phyloP scores from a whole-genome alignment of 371 early-diverging fungal species.

The Smittium culicis region DNA sequence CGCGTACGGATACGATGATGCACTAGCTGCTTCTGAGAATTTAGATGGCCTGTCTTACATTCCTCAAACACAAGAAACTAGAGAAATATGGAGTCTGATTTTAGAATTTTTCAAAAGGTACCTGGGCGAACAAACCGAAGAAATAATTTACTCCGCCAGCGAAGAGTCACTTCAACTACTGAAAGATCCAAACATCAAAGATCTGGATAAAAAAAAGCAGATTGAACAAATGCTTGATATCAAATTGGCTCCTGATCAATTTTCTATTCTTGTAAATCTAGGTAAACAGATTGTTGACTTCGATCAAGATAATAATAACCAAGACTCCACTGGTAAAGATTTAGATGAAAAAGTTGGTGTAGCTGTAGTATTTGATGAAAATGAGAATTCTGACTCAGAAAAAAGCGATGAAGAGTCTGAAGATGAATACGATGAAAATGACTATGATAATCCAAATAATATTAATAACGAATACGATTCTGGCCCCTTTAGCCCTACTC shows the following conservation, averaged over 20 bases:
- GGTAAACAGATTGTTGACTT: conserved; percentile 92
- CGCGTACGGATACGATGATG: conserved; percentile 55
- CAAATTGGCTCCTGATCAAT: conserved; percentile 53
- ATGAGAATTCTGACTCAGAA: conserved; percentile 38
- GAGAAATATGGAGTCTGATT: conserved; percentile 76
- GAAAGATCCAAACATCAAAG: conserved; percentile 71
- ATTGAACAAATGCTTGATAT: conserved; percentile 58
- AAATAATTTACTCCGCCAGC: conserved; percentile 77
- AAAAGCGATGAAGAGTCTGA: conserved; percentile 40
- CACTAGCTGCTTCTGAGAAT: conserved; percentile 83
- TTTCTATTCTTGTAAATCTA: conserved; percentile 74
- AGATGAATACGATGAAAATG: conserved; percentile 37
- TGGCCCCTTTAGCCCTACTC: too few species aligned
- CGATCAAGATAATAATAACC: conserved; percentile 18
- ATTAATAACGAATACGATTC: too few species aligned
- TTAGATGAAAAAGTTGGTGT: conserved; percentile 44
- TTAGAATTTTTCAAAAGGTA: conserved; percentile 61
- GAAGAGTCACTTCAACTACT: conserved; percentile 70
- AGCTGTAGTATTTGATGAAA: conserved; percentile 54
- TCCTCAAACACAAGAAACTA: conserved; percentile 88
- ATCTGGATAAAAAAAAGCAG: conserved; percentile 73
- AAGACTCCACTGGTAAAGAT: conserved; percentile 7
- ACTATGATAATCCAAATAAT: conserved; percentile 28
- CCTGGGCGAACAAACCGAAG: conserved; percentile 80
- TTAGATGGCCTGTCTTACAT: conserved; percentile 74